Base-by-base conservation (phyloP, 2,329 filamentous ascomycete species). In the Colletotrichum liriopes region DNA sequence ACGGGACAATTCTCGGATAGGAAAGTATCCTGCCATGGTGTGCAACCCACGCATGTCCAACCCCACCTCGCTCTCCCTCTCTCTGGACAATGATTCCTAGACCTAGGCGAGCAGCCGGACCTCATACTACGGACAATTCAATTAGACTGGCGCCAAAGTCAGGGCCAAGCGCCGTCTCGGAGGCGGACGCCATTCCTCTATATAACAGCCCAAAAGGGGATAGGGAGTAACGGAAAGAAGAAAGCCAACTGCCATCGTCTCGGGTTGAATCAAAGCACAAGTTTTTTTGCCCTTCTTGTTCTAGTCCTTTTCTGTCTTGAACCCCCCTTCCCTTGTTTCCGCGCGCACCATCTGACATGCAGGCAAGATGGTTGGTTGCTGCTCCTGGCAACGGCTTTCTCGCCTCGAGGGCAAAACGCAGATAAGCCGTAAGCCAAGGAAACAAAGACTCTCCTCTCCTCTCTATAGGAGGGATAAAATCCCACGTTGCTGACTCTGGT, bases 191-290 rank as follows among this genome's bases (percentile, higher is more conserved):
- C 23, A 54, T 41, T 26, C 3, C 26, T 14, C 35, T 26, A 43
- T n/a, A 5, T 3, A 26, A 8, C 47, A 41, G n/a, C 23, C 61
- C 47, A 8, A 39, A 43, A 12, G 26, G 20, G 41, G 18, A 41
- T 23, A 63, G 16, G 23, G 47, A 26, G 23, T 18, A 39, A 41
- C 12, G 51, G 8, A 5, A 6, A 35, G 54, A 43, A 43, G 37
- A 43, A 32, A 35, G 9, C n/a, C 14, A 52, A 37, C 35, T 70
- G 67, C 60, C 54, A 52, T 65, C 20, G 54, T 60, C 58, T 65
- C 61, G 60, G 45, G 39, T 54, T 65, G 61, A 54, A 65, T 65
- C 61, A 58, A 39, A 52, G 29, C 58, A 62, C 20, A 56, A 11
- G 18, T 16, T 65, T 26, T n/a, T 4, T 32, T 32, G 1, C 6